A percentile compares a stretch with the other conserved stretches of the same genome.
Evolutionary conservation across 2,329 filamentous ascomycete genomes (phyloP).

Genomic region (Clarireedia sp.): DNA sequence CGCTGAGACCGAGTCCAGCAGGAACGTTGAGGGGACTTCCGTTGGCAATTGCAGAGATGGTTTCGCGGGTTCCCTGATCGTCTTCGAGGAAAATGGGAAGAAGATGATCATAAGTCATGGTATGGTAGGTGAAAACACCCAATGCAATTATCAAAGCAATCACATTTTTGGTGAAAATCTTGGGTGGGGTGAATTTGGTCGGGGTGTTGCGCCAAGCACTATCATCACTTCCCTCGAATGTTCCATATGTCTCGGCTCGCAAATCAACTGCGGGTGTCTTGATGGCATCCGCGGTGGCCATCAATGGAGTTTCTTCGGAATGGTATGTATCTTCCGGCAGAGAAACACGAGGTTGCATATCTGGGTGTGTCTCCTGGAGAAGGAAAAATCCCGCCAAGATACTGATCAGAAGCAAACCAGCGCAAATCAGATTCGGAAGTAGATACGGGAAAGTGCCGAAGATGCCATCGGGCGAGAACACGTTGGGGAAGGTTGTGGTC

Average conservation of each 20-base stretch:
- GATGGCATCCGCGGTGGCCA: conserved; percentile 66
- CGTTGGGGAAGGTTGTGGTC: conserved; percentile 59
- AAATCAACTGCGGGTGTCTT: conserved; percentile 67
- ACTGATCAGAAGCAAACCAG: conserved; percentile 64
- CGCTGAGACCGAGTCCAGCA: conserved; percentile 38
- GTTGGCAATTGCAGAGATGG: conserved; percentile 20
- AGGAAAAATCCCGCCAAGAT: conserved; percentile 74
- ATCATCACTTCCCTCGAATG: conserved; percentile 41
- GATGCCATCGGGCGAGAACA: conserved; percentile 59
- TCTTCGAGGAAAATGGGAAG: conserved; percentile 92
- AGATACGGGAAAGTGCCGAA: conserved; percentile 80
- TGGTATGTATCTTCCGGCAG: conserved; percentile 42
- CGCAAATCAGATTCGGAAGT: conserved; percentile 81
- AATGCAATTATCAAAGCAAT: conserved; percentile 72
- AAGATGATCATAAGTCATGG: conserved; percentile 89
- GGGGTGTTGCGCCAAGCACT: conserved; percentile 26
- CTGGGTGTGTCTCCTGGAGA: conserved; percentile 82
- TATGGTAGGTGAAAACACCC: conserved; percentile 88
- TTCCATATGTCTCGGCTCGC: conserved; percentile 72
- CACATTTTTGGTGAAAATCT: conserved; percentile 55
- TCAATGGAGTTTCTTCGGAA: conserved; percentile 55
- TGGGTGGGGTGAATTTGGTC: conserved; percentile 27
- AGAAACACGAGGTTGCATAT: conserved; percentile 53
- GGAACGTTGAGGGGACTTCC: conserved; percentile 40
- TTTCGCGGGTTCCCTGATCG: conserved; percentile 36